Conservation (phyloP, 106 monocot species). For the Allium cepa region DNA sequence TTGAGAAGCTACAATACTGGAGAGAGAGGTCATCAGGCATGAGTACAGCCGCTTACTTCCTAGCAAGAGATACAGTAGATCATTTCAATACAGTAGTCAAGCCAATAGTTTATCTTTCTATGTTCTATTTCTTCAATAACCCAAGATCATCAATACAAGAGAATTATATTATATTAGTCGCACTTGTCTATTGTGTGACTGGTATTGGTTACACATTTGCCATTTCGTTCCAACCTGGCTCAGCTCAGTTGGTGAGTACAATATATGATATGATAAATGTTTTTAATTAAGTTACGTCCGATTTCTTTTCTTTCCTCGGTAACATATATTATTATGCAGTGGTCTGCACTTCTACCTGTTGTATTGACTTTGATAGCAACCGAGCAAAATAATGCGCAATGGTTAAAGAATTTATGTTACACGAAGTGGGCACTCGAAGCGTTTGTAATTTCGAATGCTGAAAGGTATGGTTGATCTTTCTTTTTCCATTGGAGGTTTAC, state of each 20-base stretch:
- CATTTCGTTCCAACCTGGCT: constrained; percentile 72
- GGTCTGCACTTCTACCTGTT: constrained; percentile 91
- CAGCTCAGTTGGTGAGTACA: constrained; percentile 68
- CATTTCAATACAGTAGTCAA: constrained; percentile 88
- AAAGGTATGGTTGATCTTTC: constrained; percentile 27
- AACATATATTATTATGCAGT: constrained; percentile 43
- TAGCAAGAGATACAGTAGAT: constrained; percentile 77
- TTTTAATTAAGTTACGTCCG: neutral
- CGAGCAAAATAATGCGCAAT: constrained; percentile 24
- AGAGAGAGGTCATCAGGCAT: constrained; percentile 86
- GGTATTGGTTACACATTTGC: constrained; percentile 88
- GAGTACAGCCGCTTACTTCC: constrained; percentile 89
- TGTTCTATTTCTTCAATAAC: constrained; percentile 96
- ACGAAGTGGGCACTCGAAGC: constrained; percentile 95
- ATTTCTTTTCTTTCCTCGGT: neutral
- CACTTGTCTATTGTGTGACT: constrained; percentile 85
- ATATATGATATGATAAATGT: neutral
- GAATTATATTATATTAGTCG: constrained; percentile 59
- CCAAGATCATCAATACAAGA: constrained; percentile 67
- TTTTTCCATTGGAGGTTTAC: neutral
- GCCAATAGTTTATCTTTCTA: constrained; percentile 87
- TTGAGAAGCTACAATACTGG: constrained; percentile 71
- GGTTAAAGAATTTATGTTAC: constrained; percentile 72
- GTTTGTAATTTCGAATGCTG: constrained; percentile 81
- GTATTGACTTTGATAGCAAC: constrained; percentile 92